A percentile compares a stretch with the other conserved stretches of the same genome.
Evolutionary conservation across 805 yeast genomes (phyloP).

Genomic region (Hagleromyces aurorensis): DNA sequence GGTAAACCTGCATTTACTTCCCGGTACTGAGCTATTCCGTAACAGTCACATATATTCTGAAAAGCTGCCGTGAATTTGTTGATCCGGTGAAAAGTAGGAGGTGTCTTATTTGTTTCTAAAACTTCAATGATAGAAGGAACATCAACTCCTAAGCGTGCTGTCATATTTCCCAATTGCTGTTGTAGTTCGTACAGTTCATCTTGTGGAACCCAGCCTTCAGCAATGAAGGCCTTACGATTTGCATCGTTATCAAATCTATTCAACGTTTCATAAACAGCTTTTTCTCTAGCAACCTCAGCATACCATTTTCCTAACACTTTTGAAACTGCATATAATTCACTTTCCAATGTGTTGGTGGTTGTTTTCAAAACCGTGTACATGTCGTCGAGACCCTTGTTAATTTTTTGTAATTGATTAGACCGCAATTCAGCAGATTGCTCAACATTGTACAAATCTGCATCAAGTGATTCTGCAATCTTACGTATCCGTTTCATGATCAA

Average conservation of each 20-base stretch:
- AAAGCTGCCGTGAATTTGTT: conserved; percentile 64
- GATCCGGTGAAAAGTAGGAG: conserved; percentile 64
- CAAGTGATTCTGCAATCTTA: conserved; percentile 63
- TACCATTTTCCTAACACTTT: conserved; percentile 57
- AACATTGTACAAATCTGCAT: conserved; percentile 52
- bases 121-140: conserved; percentile 47
- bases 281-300: conserved; percentile 45
- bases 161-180: conserved; percentile 36
- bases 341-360: conserved; percentile 46
- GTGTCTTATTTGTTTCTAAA: conserved; percentile 55
- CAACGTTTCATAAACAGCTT: conserved; percentile 48
- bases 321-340: conserved; percentile 59
- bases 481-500: conserved; percentile 50
- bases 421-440: conserved; percentile 36
- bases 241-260: conserved; percentile 63
- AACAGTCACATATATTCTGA: conserved; percentile 68
- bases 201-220: conserved; percentile 69
- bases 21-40: conserved; percentile 67
- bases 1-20: conserved; percentile 74
- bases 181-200: conserved; percentile 43
- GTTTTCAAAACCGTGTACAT: conserved; percentile 41
- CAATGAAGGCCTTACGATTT: conserved; percentile 56
- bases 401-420: conserved; percentile 32
- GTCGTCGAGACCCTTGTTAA: conserved; percentile 39
- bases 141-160: conserved; percentile 23